Base-by-base conservation (phyloP, 306 rosid genomes). In the Quercus alba region DNA sequence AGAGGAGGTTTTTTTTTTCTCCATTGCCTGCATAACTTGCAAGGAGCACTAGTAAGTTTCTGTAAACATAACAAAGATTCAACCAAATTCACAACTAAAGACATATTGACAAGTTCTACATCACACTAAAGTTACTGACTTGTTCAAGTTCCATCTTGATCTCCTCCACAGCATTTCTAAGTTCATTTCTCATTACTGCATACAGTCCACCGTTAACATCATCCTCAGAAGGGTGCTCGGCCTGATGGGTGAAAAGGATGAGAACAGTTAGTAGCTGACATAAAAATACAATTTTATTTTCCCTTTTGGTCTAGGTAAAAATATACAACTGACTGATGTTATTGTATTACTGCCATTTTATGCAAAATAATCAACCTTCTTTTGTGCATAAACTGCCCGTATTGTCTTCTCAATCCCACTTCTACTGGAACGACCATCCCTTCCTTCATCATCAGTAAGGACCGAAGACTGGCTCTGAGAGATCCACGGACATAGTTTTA, bases 391-490 rank as follows among this genome's bases (percentile, higher is more conserved):
- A 78, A 79, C 89, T 54, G 91, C 58, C 76, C 77, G 88, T 66
- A 71, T 81, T 68, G 87, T 90, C 85, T 76, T 85, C 80, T 85
- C 94, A 72, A 35, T 75, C 81, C 89, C 94, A 84, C 66, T 81
- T 81, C 84, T 85, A 75, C 85, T 80, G 70, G 84, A 70, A 67
- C 68, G 82, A 75, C 81, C 84, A 79, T 84, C 88, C 90, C 77
- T 86, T 74, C 93, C 97, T 82, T 93, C 96, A 80, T 96, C 99
- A 76, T 93, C 96, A 4, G 96, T 93, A 74, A 93, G 85, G 81
- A 93, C 91, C 15, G 96, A 95, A 67, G 99, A 93, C 41, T 91
- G 97, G 84, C 98, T 96, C 98, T 95, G 91, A 78, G 87, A 86
- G 70, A 56, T 57, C 56, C 83, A 68, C 12, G 83, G 49, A 76